Evolutionary conservation across 306 rosid genomes (phyloP), one percentile per base, ranked within the genome.

Genomic region (Ormosia semicastrata): DNA sequence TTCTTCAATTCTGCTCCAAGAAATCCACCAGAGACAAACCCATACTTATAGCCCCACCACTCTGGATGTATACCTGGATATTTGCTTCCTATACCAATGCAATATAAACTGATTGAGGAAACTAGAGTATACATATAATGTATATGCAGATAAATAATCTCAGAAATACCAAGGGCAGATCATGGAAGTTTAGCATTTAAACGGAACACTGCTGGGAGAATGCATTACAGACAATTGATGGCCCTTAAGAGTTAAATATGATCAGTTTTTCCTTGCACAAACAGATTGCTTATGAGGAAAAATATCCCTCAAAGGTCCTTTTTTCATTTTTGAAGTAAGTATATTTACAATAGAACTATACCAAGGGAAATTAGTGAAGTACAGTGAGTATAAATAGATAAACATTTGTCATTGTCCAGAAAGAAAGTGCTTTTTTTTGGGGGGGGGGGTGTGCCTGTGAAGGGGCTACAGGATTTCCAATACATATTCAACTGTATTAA

Each of bases 1-100:
- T 87, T 91, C 83, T 79, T 92, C 24, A 81, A 85, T 72, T 87
- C 91, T 3, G 99, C 97, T 24, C 99, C 99, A 44, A 96, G 98
- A 64, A 83, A 85, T 67, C 99, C 99, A 70, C 98, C 98, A 4
- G 97, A 91, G 67, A 91, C 73, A 71, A 92, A 96, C 47, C 99
- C 99, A 77, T 18, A 57, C 68, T 89, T 93, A 78, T 81, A 71
- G 77, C 99, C 99, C 99, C 99, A 96, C 99, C 99, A 96, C 11
- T 96, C 89, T 70, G 92, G 84, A 81, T 87, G 85, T 64, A 87
- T 59, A 14, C 17, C 82, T 30, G 77, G 87, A 79, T 15, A 78
- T 73, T 24, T 62, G 53, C 70, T 85, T 78, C 81, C 99, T 93
- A 92, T 41, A 52, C 66, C 64, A 75, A 77, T 17, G 68, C 49